These are phyloP conservation scores for Crithidia fasciculata DNA, from an alignment of 208 protist genomes.

Conservation along the genomic window DNA sequence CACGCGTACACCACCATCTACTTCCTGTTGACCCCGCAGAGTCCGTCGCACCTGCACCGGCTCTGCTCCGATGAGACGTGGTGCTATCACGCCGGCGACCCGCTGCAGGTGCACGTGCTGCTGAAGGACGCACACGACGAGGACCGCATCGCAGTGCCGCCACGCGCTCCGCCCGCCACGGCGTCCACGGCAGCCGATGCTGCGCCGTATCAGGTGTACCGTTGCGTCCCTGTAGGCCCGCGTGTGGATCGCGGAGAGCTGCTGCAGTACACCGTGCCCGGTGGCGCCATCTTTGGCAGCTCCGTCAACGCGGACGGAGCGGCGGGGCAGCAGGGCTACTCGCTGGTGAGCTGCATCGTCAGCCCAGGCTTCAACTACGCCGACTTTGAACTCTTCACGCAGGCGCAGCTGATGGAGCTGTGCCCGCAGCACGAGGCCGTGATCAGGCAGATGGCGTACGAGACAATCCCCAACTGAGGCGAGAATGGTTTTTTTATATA, in stretches of 20 bases:
- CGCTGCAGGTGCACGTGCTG: constrained; percentile 50
- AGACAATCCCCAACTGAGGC: constrained; percentile 28
- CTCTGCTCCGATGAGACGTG: constrained; percentile 59
- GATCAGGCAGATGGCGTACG: constrained; percentile 55
- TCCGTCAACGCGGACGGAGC: constrained; percentile 29
- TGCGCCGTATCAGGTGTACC: constrained; percentile 34
- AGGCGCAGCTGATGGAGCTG: constrained; percentile 43
- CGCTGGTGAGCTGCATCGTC: constrained; percentile 59
- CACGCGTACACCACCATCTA: constrained; percentile 57
- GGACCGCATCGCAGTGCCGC: constrained; percentile 16
- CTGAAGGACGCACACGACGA: constrained; percentile 34
- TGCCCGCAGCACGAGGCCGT: constrained; percentile 55
- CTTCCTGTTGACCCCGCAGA: constrained; percentile 50
- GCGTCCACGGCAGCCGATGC: background rate
- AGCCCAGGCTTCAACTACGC: constrained; percentile 49
- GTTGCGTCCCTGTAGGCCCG: constrained; percentile 29
- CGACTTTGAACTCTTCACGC: constrained; percentile 66
- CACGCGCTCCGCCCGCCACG: background rate
- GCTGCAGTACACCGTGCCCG: constrained; percentile 60
- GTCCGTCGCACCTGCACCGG: constrained; percentile 64
- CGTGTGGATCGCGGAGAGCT: constrained; percentile 38
- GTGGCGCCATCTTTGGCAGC: constrained; percentile 52
- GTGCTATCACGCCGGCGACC: constrained; percentile 49
- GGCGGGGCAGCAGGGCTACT: constrained; percentile 31
- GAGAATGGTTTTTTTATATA: background rate